Evolutionary conservation across 164 flowering plant species (phyloP).

Genomic region (Brasenia schreberi): DNA sequence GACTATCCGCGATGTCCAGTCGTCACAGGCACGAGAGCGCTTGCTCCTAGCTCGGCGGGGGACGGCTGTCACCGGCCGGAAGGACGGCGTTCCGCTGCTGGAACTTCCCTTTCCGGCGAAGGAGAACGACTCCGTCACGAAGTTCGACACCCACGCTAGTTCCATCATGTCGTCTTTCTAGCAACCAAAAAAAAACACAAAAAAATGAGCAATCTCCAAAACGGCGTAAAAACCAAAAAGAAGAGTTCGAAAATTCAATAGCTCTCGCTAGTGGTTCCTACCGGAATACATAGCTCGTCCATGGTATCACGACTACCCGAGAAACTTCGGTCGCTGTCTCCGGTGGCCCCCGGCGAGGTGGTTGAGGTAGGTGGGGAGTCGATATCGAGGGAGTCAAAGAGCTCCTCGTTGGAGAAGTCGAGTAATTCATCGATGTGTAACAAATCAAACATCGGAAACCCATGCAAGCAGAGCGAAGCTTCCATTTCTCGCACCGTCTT

Average conservation of each 20-base stretch:
- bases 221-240: background rate
- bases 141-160: constrained; percentile 52
- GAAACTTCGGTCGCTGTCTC: background rate
- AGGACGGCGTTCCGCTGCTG: constrained; percentile 7
- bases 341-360: background rate
- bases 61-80: constrained; percentile 15
- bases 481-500: constrained; percentile 3
- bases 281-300: constrained; percentile 35
- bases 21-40: constrained; percentile 15
- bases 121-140: constrained; percentile 45
- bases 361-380: constrained; percentile 7
- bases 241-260: background rate
- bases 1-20: background rate
- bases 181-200: background rate
- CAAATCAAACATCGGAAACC: constrained; percentile 14
- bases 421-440: constrained; percentile 44
- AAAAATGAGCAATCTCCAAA: background rate
- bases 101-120: constrained; percentile 12
- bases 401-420: constrained; percentile 28
- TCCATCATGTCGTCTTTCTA: constrained; percentile 46
- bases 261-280: constrained; percentile 1
- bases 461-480: constrained; percentile 14
- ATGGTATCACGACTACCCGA: constrained; percentile 16
- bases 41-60: constrained; percentile 27
- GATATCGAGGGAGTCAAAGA: background rate